Percentiles rank a stretch among this genome's conserved stretches.
These are phyloP conservation scores for Aspergillus baeticus DNA, from an alignment of 495 filamentous ascomycete genomes.

Conservation along the genomic window DNA sequence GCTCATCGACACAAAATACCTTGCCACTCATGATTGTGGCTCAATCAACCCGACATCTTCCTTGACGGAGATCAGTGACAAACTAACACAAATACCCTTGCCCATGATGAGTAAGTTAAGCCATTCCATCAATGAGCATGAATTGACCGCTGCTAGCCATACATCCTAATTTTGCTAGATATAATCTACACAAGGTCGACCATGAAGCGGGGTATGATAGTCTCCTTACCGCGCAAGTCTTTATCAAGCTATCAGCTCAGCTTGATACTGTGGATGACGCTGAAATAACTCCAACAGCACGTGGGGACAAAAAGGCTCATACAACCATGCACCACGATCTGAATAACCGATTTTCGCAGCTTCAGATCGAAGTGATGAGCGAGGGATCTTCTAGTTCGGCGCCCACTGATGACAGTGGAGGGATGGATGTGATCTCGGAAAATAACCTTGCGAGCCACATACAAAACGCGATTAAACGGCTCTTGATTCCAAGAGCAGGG, in stretches of 20 bases:
- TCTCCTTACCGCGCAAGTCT: constrained; percentile 63
- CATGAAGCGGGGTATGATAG: constrained; percentile 79
- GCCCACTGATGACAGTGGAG: not conserved
- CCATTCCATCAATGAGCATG: not conserved
- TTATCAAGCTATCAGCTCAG: constrained; percentile 58
- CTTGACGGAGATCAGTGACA: constrained; percentile 48
- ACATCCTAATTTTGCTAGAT: constrained; percentile 47
- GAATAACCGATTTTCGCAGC: constrained; percentile 19
- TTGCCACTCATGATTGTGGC: constrained; percentile 58
- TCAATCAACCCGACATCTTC: constrained; percentile 50
- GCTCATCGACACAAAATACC: constrained; percentile 76
- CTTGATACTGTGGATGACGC: constrained; percentile 30
- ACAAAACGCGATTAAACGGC: constrained; percentile 9
- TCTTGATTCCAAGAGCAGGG: constrained; percentile 48
- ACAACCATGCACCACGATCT: not conserved
- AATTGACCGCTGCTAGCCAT: constrained; percentile 17
- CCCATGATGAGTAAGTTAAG: constrained; percentile 47
- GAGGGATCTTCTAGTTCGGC: not conserved
- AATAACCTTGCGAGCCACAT: not conserved
- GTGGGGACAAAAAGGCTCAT: not conserved
- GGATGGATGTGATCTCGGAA: not conserved
- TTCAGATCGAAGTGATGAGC: constrained; percentile 18
- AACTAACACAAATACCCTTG: constrained; percentile 30
- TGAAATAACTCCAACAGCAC: not conserved
- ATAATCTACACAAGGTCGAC: constrained; percentile 35